Base-by-base conservation (phyloP, 345 rosid genomes). In the Hibiscus mutabilis region DNA sequence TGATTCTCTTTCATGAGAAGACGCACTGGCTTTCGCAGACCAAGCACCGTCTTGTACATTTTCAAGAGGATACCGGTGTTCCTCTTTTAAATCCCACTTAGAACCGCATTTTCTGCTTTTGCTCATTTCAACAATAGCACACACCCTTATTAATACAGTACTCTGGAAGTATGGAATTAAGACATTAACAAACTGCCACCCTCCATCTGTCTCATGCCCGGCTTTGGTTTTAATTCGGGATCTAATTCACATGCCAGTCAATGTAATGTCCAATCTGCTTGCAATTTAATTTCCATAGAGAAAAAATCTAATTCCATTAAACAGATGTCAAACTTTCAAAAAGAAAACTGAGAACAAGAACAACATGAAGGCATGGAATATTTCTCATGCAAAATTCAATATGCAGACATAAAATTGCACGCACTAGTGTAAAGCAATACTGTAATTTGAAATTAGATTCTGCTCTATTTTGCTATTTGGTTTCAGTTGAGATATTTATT, bases 11-110 rank as follows among this genome's bases (percentile, higher is more conserved):
- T 85, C 86, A 51, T 24, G 82, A 75, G 77, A 75, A 69, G 77
- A 74, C 59, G 70, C 40, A 64, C 75, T 81, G 42, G 86, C 73
- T 74, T 82, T 89, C 64, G 74, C 86, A 18, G 68, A 57, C 86
- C 83, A 77, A 68, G 74, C 46, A 51, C 51, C 53, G 2, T 76
- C 85, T 47, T 77, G 76, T 21, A 60, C 72, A 63, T 77, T 81
- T 61, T 79, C 88, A 42, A 57, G 78, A 58, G 86, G 66, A 76
- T 71, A 74, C n/a, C 69, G 86, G 71, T 80, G 79, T 47, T 82
- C 96, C 76, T 87, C 96, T 70, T 85, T 85, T 71, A 79, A 66
- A 84, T 94, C 89, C 73, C 81, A 85, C 35, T 46, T 46, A 14
- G 65, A 77, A 73, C 66, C 74, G 46, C 81, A 80, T 29, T 86